These are phyloP conservation scores for Puccinia horiana DNA, from an alignment of 1,284 basidiomycete species.

Conservation along the genomic window DNA sequence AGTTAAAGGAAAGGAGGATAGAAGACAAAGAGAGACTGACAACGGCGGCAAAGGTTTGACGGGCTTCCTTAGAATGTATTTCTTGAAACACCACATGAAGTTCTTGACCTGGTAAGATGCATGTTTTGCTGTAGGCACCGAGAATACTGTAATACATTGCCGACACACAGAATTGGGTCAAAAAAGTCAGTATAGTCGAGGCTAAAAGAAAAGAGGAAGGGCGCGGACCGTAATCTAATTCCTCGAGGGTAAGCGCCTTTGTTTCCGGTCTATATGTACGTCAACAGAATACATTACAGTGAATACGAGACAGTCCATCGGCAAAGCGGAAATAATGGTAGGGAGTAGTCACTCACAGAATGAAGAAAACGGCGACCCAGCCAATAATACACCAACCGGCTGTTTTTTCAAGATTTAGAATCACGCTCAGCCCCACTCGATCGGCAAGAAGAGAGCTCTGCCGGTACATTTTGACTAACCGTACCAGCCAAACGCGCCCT, in stretches of 20 bases:
- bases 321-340: constrained; percentile 29
- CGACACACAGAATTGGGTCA: background rate
- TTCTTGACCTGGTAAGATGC: constrained; percentile 45
- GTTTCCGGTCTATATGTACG: constrained; percentile 58
- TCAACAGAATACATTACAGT: background rate
- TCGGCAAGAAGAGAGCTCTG: background rate
- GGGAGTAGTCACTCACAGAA: constrained; percentile 51
- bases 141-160: constrained; percentile 26
- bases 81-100: constrained; percentile 26
- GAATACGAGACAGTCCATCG: constrained; percentile 15
- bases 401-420: background rate
- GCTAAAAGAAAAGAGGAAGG: background rate
- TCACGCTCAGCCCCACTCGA: background rate
- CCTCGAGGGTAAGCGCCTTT: constrained; percentile 56
- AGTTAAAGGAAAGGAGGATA: background rate
- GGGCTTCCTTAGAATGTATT: constrained; percentile 36
- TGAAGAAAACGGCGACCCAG: constrained; percentile 53
- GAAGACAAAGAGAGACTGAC: constrained; percentile 10
- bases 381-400: constrained; percentile 49
- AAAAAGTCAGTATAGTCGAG: background rate
- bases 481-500: constrained; percentile 67
- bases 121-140: constrained; percentile 41
- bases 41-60: constrained; percentile 42
- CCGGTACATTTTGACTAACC: constrained; percentile 42
- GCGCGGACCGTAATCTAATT: constrained; percentile 50